phyloP scores from a whole-genome alignment of 169 alveolate genomes.

The Eimeria praecox region DNA sequence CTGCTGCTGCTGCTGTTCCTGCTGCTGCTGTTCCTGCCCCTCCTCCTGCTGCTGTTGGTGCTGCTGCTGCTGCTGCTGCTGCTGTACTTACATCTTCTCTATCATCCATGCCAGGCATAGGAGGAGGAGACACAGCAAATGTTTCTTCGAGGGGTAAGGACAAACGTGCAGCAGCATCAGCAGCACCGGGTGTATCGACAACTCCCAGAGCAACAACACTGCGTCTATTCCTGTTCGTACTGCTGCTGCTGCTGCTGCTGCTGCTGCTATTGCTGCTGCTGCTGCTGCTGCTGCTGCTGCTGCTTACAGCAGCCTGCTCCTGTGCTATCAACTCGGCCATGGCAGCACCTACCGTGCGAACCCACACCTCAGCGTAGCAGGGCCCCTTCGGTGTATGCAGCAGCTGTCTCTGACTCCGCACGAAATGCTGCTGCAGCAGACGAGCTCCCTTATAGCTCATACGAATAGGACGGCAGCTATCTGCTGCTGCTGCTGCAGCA shows the following conservation, averaged over 20 bases:
- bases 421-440: conserved; percentile 57
- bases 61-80: conserved; percentile 39
- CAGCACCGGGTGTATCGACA: conserved; percentile 26
- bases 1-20: conserved; percentile 8
- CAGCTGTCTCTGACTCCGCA: conserved; percentile 17
- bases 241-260: conserved; percentile 62
- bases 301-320: background rate
- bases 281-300: conserved; percentile 41
- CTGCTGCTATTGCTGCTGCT: background rate
- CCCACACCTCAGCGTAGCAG: conserved; percentile 57
- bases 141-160: conserved; percentile 12
- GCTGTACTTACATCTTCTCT: background rate
- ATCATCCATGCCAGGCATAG: conserved; percentile 5
- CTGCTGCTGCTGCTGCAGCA: too few relatives aligned
- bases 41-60: conserved; percentile 15
- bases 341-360: conserved; percentile 31
- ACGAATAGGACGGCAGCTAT: background rate
- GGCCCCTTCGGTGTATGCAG: conserved; percentile 45
- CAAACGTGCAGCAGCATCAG: conserved; percentile 49
- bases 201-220: conserved; percentile 26
- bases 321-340: conserved; percentile 25
- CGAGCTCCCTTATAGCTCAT: background rate
- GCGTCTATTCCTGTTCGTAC: conserved; percentile 48
- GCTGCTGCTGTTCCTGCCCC: background rate
- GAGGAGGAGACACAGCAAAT: background rate